Base-by-base conservation (phyloP, 2,329 filamentous ascomycete species). In the Tolypocladium endophyticum region DNA sequence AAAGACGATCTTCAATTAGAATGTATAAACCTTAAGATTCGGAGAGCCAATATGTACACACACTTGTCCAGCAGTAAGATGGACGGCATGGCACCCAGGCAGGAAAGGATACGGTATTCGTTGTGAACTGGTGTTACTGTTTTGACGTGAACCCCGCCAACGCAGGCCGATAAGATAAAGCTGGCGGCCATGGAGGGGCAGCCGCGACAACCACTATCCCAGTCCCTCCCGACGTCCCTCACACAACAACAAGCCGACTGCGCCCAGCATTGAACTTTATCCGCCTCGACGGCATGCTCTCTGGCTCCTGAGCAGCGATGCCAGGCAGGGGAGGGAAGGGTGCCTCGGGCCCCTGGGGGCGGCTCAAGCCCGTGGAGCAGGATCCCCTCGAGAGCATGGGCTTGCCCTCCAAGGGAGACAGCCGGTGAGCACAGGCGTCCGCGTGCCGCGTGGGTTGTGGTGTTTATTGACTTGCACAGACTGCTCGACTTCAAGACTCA, bases 341-440 rank as follows among this genome's bases (percentile, higher is more conserved):
- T 20, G 63, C 71, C 12, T 83, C 84, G 55, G 80, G 81, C 57
- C 79, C 83, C 65, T 90, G 87, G 85, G 84, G 82, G 61, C 81
- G 89, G 63, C 77, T 95, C 64, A 92, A 88, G 72, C 87, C 89
- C 16, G 81, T 87, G 61, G 84, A 87, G 53, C 77, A 85, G 60
- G 92, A 97, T 72, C 84, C 89, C 18, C 78, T 97, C 35, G 89
- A 95, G 66, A 82, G 80, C 61, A 88, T 95, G 65, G 92, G 93
- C 1, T 81, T 96, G 64, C 90, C 90, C 5, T 96, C 92, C 2
- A 97, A 96, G 70, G 93, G 93, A 58, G 93, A 97, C 73, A 89
- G 81, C 55, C 87, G 89, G 92, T 93, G 78, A 45, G 70, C 60
- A 14, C 18, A 35, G 9, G 20, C 23, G 39, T 20, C 23, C 39